Evolutionary conservation across 148 eudicot genomes (phyloP).

Genomic region (Limonium bicolor): DNA sequence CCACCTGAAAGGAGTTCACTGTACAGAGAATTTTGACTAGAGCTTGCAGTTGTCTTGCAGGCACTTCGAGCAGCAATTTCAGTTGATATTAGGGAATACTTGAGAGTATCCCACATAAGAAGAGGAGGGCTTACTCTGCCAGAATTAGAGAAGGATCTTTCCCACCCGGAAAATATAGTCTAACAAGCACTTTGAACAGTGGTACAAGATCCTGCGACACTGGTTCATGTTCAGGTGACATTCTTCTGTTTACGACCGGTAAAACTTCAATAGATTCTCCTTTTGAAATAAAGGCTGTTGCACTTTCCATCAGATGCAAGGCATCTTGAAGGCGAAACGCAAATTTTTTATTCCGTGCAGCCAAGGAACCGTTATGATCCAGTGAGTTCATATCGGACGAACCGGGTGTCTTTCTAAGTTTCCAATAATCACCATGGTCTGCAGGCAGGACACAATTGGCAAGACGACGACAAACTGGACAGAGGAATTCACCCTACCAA

Average conservation of each 20-base stretch:
- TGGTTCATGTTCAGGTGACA: too few relatives aligned
- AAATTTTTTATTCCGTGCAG: conserved; percentile 10
- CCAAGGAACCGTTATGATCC: conserved; percentile 13
- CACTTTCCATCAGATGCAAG: conserved; percentile 37
- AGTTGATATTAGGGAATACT: conserved; percentile 71
- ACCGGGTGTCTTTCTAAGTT: conserved; percentile 15
- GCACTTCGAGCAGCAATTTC: conserved; percentile 84
- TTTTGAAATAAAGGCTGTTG: conserved; percentile 48
- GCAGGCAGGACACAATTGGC: conserved; percentile 74
- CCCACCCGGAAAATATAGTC: conserved; percentile 53
- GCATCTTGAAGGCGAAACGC: conserved; percentile 32
- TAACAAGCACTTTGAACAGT: conserved; percentile 34
- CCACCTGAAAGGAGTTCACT: conserved; percentile 64
- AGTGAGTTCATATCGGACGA: conserved; percentile 7
- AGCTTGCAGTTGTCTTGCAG: conserved; percentile 26
- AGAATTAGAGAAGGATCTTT: conserved; percentile 32
- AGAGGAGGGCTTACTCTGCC: conserved; percentile 57
- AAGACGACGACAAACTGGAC: conserved; percentile 97
- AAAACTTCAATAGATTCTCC: conserved; percentile 33
- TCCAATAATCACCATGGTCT: conserved; percentile 27
- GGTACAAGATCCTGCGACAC: conserved; percentile 44
- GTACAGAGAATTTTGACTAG: conserved; percentile 32
- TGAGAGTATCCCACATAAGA: conserved; percentile 84
- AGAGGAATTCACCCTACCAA: conserved; percentile 82
- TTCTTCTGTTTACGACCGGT: conserved; percentile 29